Base-by-base conservation (phyloP, 768 basidiomycete genomes). In the Astraeus odoratus region DNA sequence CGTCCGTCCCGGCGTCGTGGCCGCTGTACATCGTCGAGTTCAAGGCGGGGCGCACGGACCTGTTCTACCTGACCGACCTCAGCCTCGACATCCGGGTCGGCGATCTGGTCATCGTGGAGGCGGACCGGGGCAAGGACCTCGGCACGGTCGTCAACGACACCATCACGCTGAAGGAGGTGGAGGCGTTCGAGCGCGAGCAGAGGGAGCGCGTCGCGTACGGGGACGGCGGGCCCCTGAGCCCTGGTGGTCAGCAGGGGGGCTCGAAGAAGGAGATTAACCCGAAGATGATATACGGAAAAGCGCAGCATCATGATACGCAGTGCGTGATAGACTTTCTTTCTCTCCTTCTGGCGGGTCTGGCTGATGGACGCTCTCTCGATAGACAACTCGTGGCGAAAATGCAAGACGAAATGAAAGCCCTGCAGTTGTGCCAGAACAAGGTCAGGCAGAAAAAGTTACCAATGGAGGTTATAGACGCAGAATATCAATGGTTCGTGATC, bases 381-480 rank as follows among this genome's bases (percentile, higher is more conserved):
- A 90, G 88, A 59, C 65, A 88, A 34, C 73, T 97, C 49, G 72
- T 81, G 22, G 72, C 81, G 33, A 99, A 98, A 71, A 72, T 80
- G 45, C 83, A 86, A 57, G 95, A 99, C 64, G 95, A 99, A 66
- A 67, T 80, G 46, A 93, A 94, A 67, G 95, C 95, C 18, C 69
- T 99, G 35, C 83, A 88, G 57, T 70, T 97, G 44, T 96, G 94
- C 55, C 81, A 91, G 64, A 87, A 74, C 49, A 97, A 97, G 65
- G 94, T 96, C 12, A 73, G 83, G 43, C 90, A 92, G 63, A 88
- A 94, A 70, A 92, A 92, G 61, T 68, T 97, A 59, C 93, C 93
- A 15, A 99, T 99, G 95, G 91, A 97, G 65, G 93, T 99, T 47
- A 83, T 96, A 39, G 95, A 97, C 65, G 95, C 94, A 25, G 95